Evolutionary conservation across 2,329 filamentous ascomycete species (phyloP).

Genomic region (Fusarium chaquense): DNA sequence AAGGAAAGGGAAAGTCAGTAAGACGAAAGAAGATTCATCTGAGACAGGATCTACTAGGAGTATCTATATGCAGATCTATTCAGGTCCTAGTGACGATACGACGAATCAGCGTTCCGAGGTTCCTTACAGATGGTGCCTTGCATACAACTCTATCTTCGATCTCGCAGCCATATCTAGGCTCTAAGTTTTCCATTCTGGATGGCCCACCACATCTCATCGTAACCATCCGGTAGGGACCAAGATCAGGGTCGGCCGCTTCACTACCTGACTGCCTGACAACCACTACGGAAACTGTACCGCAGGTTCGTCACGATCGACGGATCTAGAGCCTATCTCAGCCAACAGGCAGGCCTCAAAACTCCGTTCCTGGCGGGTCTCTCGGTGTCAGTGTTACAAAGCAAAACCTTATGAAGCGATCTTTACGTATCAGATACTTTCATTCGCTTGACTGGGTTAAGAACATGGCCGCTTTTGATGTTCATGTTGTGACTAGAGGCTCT

Average conservation of each 20-base stretch:
- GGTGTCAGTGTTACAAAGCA: slow-evolving; percentile 1
- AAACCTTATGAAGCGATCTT: slow-evolving; percentile 2
- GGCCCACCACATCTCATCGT: slow-evolving; percentile 9
- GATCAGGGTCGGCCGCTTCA: slow-evolving; percentile 22
- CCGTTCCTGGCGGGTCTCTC: neutral
- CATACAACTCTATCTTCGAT: slow-evolving; percentile 35
- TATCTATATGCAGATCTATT: slow-evolving; percentile 33
- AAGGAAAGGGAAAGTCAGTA: slow-evolving; percentile 9
- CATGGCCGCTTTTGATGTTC: neutral
- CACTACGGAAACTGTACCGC: too few relatives aligned
- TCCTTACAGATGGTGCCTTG: slow-evolving; percentile 34
- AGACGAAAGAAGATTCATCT: slow-evolving; percentile 12
- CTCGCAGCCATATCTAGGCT: slow-evolving; percentile 18
- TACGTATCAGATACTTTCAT: neutral
- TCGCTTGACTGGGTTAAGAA: neutral
- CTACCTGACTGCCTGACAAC: neutral
- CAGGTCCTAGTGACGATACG: slow-evolving; percentile 2
- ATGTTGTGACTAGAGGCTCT: slow-evolving; percentile 3
- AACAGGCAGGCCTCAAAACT: neutral
- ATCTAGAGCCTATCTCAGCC: slow-evolving; percentile 2
- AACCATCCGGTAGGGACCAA: neutral
- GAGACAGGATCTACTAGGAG: slow-evolving; percentile 40
- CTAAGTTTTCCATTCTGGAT: neutral
- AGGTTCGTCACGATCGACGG: slow-evolving; percentile 6
- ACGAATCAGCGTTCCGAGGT: slow-evolving; percentile 26